These are phyloP conservation scores for Auriscalpium microsporum DNA, from an alignment of 768 basidiomycete genomes.

Conservation along the genomic window DNA sequence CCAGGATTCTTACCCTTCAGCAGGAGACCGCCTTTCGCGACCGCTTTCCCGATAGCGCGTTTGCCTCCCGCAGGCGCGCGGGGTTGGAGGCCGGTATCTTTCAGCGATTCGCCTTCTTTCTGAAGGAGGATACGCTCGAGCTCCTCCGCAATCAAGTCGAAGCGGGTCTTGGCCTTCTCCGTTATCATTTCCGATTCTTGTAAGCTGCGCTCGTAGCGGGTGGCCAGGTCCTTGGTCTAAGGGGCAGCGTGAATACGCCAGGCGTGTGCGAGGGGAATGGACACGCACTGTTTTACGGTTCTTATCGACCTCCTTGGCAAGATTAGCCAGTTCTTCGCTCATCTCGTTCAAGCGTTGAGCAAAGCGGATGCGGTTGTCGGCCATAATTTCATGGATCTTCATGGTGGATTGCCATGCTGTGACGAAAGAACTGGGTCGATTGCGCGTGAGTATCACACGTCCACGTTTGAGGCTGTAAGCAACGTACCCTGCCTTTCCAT, in stretches of 20 bases:
- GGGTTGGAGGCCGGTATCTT: conserved; percentile 66
- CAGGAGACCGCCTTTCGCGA: conserved; percentile 81
- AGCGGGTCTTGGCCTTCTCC: conserved; percentile 81
- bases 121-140: conserved; percentile 85
- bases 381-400: conserved; percentile 83
- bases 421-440: conserved; percentile 40
- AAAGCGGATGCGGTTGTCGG: conserved; percentile 82
- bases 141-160: conserved; percentile 89
- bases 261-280: not conserved
- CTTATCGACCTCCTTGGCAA: conserved; percentile 91
- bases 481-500: conserved; percentile 90
- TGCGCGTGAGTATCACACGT: not conserved
- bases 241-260: not conserved
- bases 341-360: conserved; percentile 87
- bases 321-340: conserved; percentile 83
- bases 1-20: conserved; percentile 91
- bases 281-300: conserved; percentile 72
- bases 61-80: conserved; percentile 61
- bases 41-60: conserved; percentile 82
- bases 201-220: conserved; percentile 78
- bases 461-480: not conserved
- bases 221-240: conserved; percentile 86
- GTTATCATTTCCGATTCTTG: conserved; percentile 81
- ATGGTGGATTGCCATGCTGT: conserved; percentile 83
- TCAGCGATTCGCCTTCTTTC: conserved; percentile 91